Evolutionary conservation across 441 rosid species (phyloP).

Genomic region (Rhodomyrtus psidioides): DNA sequence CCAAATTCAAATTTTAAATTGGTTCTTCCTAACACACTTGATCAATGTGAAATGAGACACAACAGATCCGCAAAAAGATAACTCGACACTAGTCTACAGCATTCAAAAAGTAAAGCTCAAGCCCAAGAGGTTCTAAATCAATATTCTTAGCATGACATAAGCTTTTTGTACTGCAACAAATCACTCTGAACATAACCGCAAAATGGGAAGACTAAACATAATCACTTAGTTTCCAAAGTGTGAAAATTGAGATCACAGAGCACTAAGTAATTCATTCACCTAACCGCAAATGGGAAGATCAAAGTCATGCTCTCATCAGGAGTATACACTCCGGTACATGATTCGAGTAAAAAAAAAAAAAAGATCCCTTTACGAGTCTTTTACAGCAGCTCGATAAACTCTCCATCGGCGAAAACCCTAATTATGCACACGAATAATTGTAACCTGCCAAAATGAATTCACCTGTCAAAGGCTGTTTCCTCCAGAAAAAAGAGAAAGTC

Average conservation of each 20-base stretch:
- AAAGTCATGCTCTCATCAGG: neutral
- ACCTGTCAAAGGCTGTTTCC: neutral
- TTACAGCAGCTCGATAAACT: constrained; percentile 38
- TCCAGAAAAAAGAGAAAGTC: neutral
- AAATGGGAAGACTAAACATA: neutral
- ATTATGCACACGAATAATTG: constrained; percentile 70
- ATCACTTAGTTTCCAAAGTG: neutral
- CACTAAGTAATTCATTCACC: neutral
- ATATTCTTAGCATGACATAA: neutral
- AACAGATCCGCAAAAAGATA: neutral
- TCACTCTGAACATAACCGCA: neutral
- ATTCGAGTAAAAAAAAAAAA: neutral
- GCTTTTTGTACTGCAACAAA: neutral
- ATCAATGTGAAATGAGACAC: neutral
- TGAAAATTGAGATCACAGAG: neutral
- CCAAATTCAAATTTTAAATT: neutral
- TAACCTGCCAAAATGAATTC: constrained; percentile 37
- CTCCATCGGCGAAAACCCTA: constrained; percentile 89
- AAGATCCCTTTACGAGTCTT: constrained; percentile 25
- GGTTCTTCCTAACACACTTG: neutral
- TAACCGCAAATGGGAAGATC: neutral
- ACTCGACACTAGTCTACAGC: neutral
- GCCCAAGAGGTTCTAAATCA: neutral
- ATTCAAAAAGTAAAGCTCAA: neutral
- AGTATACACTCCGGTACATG: neutral